Conservation (phyloP, 2,329 filamentous ascomycete species). For the Magnaporthiopsis incrustans region DNA sequence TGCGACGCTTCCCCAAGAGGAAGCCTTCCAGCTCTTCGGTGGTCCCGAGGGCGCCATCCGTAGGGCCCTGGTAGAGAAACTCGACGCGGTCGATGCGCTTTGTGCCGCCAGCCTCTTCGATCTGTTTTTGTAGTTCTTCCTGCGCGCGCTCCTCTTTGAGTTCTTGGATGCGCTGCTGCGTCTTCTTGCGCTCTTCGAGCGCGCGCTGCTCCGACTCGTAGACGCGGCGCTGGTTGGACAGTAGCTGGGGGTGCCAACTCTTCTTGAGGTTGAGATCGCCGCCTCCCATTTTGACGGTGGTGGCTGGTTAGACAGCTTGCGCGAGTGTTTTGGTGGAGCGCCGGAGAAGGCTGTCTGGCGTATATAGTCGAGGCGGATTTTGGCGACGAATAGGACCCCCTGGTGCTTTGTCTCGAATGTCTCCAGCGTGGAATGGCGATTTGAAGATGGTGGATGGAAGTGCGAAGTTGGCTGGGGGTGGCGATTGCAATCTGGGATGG, state of each 20-base stretch:
- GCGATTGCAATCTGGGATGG: background rate
- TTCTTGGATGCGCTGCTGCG: constrained; percentile 85
- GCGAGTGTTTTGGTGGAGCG: background rate
- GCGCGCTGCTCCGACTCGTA: constrained; percentile 90
- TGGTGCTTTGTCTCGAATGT: background rate
- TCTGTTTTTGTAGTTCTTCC: constrained; percentile 82
- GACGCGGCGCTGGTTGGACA: constrained; percentile 84
- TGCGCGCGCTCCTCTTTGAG: constrained; percentile 88
- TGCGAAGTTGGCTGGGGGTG: background rate
- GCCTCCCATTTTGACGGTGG: constrained; percentile 58
- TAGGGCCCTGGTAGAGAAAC: constrained; percentile 96
- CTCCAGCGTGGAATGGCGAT: background rate
- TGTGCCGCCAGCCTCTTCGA: constrained; percentile 79
- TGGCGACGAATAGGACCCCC: background rate
- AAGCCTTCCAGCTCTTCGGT: constrained; percentile 91
- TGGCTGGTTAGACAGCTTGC: background rate
- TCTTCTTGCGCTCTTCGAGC: constrained; percentile 88
- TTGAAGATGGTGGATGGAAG: background rate
- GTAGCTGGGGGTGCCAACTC: constrained; percentile 86
- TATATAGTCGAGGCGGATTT: background rate
- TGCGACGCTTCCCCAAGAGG: constrained; percentile 81
- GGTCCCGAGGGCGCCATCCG: constrained; percentile 64
- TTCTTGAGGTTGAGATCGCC: constrained; percentile 94
- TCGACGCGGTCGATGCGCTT: constrained; percentile 80
- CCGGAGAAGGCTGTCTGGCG: background rate